Conservation (phyloP, 257 asterid genomes). For the Mitragyna speciosa region DNA sequence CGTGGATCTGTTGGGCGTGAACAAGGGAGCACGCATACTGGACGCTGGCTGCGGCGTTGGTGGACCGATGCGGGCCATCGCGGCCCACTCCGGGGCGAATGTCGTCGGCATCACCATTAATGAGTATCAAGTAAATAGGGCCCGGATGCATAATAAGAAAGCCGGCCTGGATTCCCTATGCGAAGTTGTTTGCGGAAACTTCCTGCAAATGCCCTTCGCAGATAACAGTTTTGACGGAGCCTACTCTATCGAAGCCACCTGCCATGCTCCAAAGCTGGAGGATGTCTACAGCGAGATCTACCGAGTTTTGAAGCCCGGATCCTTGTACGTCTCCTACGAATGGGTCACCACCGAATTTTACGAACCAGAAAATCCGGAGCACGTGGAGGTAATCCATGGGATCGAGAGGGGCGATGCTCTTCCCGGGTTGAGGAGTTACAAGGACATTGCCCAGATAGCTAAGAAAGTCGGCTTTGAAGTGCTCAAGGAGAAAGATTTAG, state of each 20-base stretch:
- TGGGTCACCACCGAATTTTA: conserved; percentile 85
- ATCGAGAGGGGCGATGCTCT: conserved; percentile 36
- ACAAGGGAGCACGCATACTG: conserved; percentile 51
- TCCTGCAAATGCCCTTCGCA: conserved; percentile 71
- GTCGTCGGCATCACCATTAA: conserved; percentile 81
- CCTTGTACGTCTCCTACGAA: conserved; percentile 66
- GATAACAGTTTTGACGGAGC: conserved; percentile 69
- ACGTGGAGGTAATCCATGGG: conserved; percentile 30
- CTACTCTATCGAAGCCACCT: conserved; percentile 78
- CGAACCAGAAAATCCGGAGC: conserved; percentile 38
- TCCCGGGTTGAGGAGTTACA: conserved; percentile 32
- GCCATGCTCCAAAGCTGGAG: conserved; percentile 74
- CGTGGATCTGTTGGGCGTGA: conserved; percentile 58
- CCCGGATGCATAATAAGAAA: conserved; percentile 63
- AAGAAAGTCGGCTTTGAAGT: conserved; percentile 51
- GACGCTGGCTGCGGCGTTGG: conserved; percentile 90
- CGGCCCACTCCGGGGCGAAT: conserved; percentile 68
- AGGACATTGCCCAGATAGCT: conserved; percentile 29
- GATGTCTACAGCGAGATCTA: conserved; percentile 74
- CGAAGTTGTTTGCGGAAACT: conserved; percentile 75
- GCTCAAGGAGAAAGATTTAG: conserved; percentile 61
- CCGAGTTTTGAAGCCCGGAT: conserved; percentile 70
- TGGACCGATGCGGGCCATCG: conserved; percentile 87
- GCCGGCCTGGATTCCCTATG: conserved; percentile 64
- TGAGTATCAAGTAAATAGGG: conserved; percentile 75